Evolutionary conservation across 1,284 basidiomycete species (phyloP), one percentile per base, ranked within the genome.

Genomic region (Sanguinoderma infundibulare): DNA sequence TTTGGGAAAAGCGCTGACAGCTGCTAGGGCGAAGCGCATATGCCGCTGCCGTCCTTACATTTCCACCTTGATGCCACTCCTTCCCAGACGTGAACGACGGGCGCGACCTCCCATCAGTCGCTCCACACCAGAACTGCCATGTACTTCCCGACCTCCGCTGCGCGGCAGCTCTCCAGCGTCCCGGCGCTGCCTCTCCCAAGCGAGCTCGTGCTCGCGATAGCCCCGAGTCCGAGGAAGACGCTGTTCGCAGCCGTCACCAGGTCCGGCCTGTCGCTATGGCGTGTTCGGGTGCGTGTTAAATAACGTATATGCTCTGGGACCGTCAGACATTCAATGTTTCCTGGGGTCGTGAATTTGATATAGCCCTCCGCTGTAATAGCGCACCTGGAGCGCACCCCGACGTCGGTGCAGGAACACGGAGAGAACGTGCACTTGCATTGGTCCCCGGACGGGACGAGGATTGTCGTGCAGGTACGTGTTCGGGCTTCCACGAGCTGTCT

Each of bases 101-200:
- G 57, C 49, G 30, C 47, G 24, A 46, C 42, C 38, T 47, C 46
- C 51, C 53, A 54, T 34, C 44, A 24, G 24, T 15, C 34, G 42
- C 54, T 56, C 49, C 51, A n/a, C 24, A 22, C 34, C 20, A 51
- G 30, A 39, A 40, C 30, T n/a, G 39, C 39, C 60, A 94, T 94
- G 91, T 94, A 94, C 77, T 94, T 94, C 75, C 91, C 91, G 59
- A 93, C 90, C 22, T 87, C 88, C 35, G 85, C 90, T 55, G 89
- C 91, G 28, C 80, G 84, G 69, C 89, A 87, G 70, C 80, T 93
- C 49, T 87, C 87, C 24, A 85, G 85, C 22, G 79, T 82, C 32
- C 89, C 91, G 50, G 80, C 84, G 32, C 76, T 92, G 49, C 89
- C 90, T 22, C 83, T 90, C 64, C 75, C 85, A 55, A 77, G 81